Percentiles rank a stretch among this genome's conserved stretches.
These are phyloP conservation scores for Conringia planisiliqua DNA, from an alignment of 345 rosid genomes.

Conservation along the genomic window DNA sequence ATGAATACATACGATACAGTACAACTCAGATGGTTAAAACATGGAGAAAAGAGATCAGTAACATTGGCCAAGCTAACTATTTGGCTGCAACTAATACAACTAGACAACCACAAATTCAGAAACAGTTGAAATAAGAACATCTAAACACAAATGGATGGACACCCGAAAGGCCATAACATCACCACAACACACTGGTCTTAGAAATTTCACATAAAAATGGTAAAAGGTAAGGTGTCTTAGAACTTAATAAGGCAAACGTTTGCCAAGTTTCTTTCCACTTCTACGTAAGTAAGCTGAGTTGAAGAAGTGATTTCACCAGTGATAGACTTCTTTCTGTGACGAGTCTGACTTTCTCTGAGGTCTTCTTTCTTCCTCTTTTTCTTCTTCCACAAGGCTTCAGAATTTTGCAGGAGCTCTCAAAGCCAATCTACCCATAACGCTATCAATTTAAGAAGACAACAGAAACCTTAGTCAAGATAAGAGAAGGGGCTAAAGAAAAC, in stretches of 20 bases:
- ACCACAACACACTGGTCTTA: conserved; percentile 34
- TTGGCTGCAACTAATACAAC: conserved; percentile 33
- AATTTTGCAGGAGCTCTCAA: conserved; percentile 19
- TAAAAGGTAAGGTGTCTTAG: conserved; percentile 20
- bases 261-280: conserved; percentile 34
- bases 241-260: conserved; percentile 34
- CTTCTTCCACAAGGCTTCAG: conserved; percentile 15
- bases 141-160: conserved; percentile 32
- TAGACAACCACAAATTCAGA: conserved; percentile 24
- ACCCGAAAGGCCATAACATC: conserved; percentile 27
- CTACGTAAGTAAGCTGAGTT: conserved; percentile 28
- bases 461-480: conserved; percentile 25
- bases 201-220: conserved; percentile 29
- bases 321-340: conserved; percentile 13
- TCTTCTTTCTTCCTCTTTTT: conserved; percentile 23
- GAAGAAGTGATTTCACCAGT: conserved; percentile 32
- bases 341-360: conserved; percentile 10
- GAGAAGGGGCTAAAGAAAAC: neutral
- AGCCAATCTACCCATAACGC: conserved; percentile 24
- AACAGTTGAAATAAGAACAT: conserved; percentile 24
- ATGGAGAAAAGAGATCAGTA: conserved; percentile 20
- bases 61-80: conserved; percentile 26
- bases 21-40: conserved; percentile 25
- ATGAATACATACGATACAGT: conserved; percentile 20
- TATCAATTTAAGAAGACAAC: conserved; percentile 12